Base-by-base conservation (phyloP, 2,329 filamentous ascomycete genomes). In the Fusarium austroafricanum region DNA sequence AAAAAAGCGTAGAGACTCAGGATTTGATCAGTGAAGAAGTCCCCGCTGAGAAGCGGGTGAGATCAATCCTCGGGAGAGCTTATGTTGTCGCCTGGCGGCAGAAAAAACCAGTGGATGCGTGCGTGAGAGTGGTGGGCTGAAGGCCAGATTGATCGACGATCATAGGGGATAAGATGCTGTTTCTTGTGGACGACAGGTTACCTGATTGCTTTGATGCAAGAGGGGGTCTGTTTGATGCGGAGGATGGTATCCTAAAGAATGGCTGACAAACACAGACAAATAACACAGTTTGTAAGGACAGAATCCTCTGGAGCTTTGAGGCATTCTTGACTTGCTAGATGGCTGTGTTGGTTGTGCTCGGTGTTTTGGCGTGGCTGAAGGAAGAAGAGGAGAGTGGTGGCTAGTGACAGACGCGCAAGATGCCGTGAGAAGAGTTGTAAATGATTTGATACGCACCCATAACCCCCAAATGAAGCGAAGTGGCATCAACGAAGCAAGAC, bases 101-200 rank as follows among this genome's bases (percentile, higher is more conserved):
- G 61, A 56, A 55, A 68, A 58, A 53, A 74, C 70, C 70, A 74
- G 72, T 74, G 72, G 72, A 74, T 57, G 69, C 72, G 72, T 74
- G 70, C 68, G 68, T 68, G 70, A 75, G 70, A 76, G 75, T 73
- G 75, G 75, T 77, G 75, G 75, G 73, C 72, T 74, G 68, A 73
- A 74, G 71, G 71, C 72, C 68, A 71, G 74, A 74, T 69, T 68
- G 72, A 73, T 72, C 65, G 66, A 57, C 65, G 71, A 69, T 60
- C 68, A 55, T 39, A 42, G 71, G 68, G 68, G 70, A 70, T 57
- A 71, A 58, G 64, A 58, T 68, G 70, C 67, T 73, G 57, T 65
- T 73, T 71, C 67, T 55, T 62, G 67, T 63, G 63, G 63, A 69
- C 50, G 56, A 65, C 37, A 46, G 54, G 40, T 28, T 20, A 33